Evolutionary conservation across 1,284 basidiomycete genomes (phyloP), one percentile per base, ranked within the genome.

Genomic region (Cutaneotrichosporon spelunceum): DNA sequence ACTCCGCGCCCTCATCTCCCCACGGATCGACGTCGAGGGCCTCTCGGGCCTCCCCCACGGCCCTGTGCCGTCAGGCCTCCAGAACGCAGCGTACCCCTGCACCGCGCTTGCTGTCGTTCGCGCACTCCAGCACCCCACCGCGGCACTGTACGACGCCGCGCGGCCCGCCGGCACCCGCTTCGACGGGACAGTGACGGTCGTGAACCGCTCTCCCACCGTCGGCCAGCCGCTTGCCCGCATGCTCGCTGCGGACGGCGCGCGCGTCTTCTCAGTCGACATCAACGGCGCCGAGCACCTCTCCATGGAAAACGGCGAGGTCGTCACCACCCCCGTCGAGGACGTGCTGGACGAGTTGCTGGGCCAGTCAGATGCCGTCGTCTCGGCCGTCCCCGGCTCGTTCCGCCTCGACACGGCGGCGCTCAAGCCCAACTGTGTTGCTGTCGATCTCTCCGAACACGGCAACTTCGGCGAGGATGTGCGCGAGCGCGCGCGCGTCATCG

Each of bases 121-220:
- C 7, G 64, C 65, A 0, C 65, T 72, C n/a, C 65, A 72, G 56
- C 44, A 60, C 0, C 44, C 64, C 4, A 54, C 62, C 29, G 52
- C 23, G 4, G 61, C 53, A 0, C 30, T 69, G 4, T 68, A 65
- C 58, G 23, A 59, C 24, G 14, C 53, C 11, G 34, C 47, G 2
- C 44, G 19, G 10, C 33, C 63, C 1, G 10, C 23, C 29, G 67
- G 63, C 9, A 36, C 56, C n/a, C 47, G 68, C 19, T 63, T 63
- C 57, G 44, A 54, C 34, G 60, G 59, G 76, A 95, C 88, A 1
- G 83, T 99, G 68, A 94, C 94, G 4, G 89, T 99, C 39, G 90
- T 99, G 73, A 99, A 99, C 80, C 84, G 93, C 87, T 96, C 92
- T 45, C 95, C 98, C 78, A 95, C 98, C 23, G 95, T 98, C 23